These are phyloP conservation scores for Lipomyces anomalus DNA, from an alignment of 805 yeast species.

Conservation along the genomic window DNA sequence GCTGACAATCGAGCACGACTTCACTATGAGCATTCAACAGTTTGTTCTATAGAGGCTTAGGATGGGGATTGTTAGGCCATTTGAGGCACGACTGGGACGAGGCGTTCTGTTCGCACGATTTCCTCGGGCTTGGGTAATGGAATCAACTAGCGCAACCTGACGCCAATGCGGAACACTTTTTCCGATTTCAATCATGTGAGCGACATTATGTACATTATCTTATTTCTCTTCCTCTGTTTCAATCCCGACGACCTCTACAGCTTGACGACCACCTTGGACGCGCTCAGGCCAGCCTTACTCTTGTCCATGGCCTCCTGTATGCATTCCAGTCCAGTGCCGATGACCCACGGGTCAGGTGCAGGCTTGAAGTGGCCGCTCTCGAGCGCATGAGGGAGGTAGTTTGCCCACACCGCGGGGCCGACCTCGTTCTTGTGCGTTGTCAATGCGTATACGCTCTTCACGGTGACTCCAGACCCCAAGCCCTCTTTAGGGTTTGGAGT, in stretches of 20 bases:
- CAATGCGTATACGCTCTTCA: background rate
- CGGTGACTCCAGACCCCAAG: slow-evolving; percentile 1
- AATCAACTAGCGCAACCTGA: too few relatives aligned
- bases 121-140: too few relatives aligned
- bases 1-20: slow-evolving; percentile 94
- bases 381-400: slow-evolving; percentile 7
- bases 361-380: slow-evolving; percentile 3
- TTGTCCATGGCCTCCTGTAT: slow-evolving; percentile 23
- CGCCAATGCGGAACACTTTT: too few relatives aligned
- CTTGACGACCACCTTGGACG: slow-evolving; percentile 26
- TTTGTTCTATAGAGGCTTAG: too few relatives aligned
- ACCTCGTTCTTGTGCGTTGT: background rate
- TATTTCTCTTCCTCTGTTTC: too few relatives aligned
- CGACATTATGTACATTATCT: too few relatives aligned
- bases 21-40: too few relatives aligned
- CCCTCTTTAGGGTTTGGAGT: background rate
- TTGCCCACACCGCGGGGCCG: slow-evolving; percentile 2
- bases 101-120: too few relatives aligned
- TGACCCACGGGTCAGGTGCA: slow-evolving; percentile 18
- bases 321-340: slow-evolving; percentile 25
- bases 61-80: too few relatives aligned
- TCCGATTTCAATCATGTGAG: too few relatives aligned
- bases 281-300: slow-evolving; percentile 26
- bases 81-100: too few relatives aligned
- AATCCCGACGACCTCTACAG: too few relatives aligned